A percentile compares a stretch with the other conserved stretches of the same genome.
These are phyloP conservation scores for Crithidia bombi DNA, from an alignment of 208 protist species.

Conservation along the genomic window DNA sequence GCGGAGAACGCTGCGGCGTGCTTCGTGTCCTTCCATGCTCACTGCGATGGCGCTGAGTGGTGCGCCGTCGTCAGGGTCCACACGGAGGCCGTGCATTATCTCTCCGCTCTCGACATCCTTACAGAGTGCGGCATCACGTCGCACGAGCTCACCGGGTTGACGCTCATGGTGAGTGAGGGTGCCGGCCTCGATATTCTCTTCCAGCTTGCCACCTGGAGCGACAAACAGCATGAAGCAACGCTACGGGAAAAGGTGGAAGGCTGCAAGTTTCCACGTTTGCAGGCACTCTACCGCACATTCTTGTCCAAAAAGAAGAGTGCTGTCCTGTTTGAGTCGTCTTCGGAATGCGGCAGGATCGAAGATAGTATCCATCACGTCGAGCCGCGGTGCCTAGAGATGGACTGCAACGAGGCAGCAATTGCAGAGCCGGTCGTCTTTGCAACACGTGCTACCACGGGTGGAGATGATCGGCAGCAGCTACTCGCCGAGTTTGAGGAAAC, in stretches of 20 bases:
- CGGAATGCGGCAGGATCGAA: not conserved
- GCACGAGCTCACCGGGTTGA: conserved; percentile 19
- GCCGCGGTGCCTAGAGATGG: conserved; percentile 1
- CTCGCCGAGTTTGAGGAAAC: conserved; percentile 12
- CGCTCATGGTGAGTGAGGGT: conserved; percentile 23
- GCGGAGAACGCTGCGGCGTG: not conserved
- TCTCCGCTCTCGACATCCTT: conserved; percentile 18
- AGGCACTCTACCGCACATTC: conserved; percentile 15
- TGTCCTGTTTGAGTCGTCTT: not conserved
- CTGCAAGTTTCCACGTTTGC: conserved; percentile 20
- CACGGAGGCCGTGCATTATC: conserved; percentile 21
- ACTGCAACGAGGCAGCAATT: conserved; percentile 3
- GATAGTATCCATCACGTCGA: conserved; percentile 2
- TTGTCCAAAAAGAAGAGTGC: not conserved
- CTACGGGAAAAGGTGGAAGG: conserved; percentile 7
- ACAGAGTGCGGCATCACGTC: conserved; percentile 1
- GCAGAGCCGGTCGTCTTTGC: not conserved
- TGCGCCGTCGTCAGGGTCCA: conserved; percentile 23
- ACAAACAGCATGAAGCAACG: conserved; percentile 7
- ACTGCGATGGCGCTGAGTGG: conserved; percentile 21
- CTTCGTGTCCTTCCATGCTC: conserved; percentile 10
- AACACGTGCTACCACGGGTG: not conserved
- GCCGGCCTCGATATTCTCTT: conserved; percentile 27
- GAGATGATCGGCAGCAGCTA: conserved; percentile 17
- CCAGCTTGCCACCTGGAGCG: conserved; percentile 15